Evolutionary conservation across 2,329 filamentous ascomycete species (phyloP).

Genomic region (Fusarium dimerum): DNA sequence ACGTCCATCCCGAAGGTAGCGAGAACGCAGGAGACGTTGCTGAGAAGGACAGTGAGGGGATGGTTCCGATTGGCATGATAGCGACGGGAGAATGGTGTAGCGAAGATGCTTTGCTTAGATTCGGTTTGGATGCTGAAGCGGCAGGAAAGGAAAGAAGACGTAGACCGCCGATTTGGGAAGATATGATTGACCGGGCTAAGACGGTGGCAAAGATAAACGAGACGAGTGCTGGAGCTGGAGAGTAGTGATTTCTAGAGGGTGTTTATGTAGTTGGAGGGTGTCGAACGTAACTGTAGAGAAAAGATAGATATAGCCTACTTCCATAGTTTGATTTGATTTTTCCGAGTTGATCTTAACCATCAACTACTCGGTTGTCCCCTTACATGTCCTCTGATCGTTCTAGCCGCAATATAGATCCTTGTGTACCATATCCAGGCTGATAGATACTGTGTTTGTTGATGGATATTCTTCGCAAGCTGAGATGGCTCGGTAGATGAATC

Average conservation of each 20-base stretch:
- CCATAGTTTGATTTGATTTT: too few species aligned
- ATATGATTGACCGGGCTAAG: constrained; percentile 14
- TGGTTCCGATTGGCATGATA: constrained; percentile 56
- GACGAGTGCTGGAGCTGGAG: not conserved
- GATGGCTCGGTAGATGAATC: too few species aligned
- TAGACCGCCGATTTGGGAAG: constrained; percentile 21
- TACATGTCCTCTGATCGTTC: too few species aligned
- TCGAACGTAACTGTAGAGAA: too few species aligned
- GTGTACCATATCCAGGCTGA: too few species aligned
- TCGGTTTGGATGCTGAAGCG: constrained; percentile 49
- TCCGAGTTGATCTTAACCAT: too few species aligned
- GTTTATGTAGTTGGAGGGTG: not conserved
- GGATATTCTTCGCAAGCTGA: too few species aligned
- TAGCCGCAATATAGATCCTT: too few species aligned
- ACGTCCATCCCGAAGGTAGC: constrained; percentile 39
- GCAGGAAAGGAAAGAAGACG: constrained; percentile 27
- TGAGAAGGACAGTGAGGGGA: constrained; percentile 36
- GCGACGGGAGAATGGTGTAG: constrained; percentile 56
- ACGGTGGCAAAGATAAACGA: constrained; percentile 2
- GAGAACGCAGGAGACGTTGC: constrained; percentile 33
- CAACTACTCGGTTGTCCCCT: too few species aligned
- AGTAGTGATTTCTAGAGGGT: not conserved
- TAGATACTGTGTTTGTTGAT: too few species aligned
- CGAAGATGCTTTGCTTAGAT: constrained; percentile 50
- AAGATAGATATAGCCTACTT: too few species aligned